phyloP scores from a whole-genome alignment of 108 stramenopile species.

The Cylindrotheca closterium region DNA sequence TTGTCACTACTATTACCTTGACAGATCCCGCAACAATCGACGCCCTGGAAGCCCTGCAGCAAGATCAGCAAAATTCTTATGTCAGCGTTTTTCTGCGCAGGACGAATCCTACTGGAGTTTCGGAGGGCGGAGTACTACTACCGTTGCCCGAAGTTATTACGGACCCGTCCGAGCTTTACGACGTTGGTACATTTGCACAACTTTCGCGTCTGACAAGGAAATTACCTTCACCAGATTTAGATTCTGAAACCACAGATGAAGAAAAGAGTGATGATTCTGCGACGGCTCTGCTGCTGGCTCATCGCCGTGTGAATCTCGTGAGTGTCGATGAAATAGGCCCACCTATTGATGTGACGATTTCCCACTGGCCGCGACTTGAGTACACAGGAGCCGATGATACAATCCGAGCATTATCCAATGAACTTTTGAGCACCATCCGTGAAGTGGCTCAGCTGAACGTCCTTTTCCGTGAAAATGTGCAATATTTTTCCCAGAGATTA shows the following conservation, averaged over 20 bases:
- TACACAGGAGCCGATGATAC: constrained; percentile 75
- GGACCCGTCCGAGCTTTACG: constrained; percentile 65
- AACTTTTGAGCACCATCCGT: constrained; percentile 91
- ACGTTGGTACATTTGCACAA: constrained; percentile 86
- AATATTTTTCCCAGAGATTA: constrained; percentile 81
- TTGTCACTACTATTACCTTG: constrained; percentile 70
- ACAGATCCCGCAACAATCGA: constrained; percentile 74
- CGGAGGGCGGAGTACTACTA: constrained; percentile 63
- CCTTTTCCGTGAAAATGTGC: constrained; percentile 91
- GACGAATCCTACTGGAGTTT: constrained; percentile 59
- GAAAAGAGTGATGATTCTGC: constrained; percentile 36
- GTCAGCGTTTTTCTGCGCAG: constrained; percentile 76
- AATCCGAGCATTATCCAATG: constrained; percentile 93
- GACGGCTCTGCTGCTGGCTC: constrained; percentile 77
- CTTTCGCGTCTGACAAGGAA: constrained; percentile 61
- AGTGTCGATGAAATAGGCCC: constrained; percentile 85
- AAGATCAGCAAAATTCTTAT: constrained; percentile 55
- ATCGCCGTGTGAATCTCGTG: constrained; percentile 83
- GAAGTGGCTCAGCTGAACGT: constrained; percentile 93
- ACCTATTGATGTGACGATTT: constrained; percentile 86
- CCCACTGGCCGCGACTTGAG: constrained; percentile 84
- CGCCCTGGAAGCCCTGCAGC: constrained; percentile 64
- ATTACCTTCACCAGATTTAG: not conserved
- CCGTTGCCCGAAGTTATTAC: constrained; percentile 77
- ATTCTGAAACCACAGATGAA: constrained; percentile 7